Conservation (phyloP, 1,284 basidiomycete genomes). For the Crepidotus sp. region DNA sequence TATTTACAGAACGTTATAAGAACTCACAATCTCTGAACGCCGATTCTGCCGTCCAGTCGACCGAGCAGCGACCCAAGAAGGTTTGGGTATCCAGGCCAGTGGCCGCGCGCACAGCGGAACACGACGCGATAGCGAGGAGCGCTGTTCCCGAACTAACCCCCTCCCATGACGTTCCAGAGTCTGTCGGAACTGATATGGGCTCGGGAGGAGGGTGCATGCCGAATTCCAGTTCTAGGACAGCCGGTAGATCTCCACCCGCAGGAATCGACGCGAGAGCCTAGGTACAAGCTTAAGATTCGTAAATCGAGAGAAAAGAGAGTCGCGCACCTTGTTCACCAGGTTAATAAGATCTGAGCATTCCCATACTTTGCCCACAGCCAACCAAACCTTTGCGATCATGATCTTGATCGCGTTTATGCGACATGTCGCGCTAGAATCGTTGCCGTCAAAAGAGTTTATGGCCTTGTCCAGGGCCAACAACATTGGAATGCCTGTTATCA, state of each 20-base stretch:
- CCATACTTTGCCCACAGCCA: conserved; percentile 66
- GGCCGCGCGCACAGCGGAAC: conserved; percentile 47
- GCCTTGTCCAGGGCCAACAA: conserved; percentile 66
- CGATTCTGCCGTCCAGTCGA: conserved; percentile 65
- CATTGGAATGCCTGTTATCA: conserved; percentile 81
- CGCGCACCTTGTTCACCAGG: conserved; percentile 48
- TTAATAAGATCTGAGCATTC: conserved; percentile 45
- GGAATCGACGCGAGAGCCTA: conserved; percentile 31
- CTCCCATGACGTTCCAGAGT: conserved; percentile 21
- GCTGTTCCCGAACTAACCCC: conserved; percentile 50
- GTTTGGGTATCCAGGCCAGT: conserved; percentile 53
- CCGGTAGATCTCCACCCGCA: conserved; percentile 26
- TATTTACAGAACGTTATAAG: neutral
- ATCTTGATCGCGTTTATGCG: conserved; percentile 57
- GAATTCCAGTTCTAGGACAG: conserved; percentile 22
- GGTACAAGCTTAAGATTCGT: neutral
- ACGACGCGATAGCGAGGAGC: conserved; percentile 43
- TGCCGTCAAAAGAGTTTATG: conserved; percentile 34
- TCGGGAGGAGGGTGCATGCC: conserved; percentile 29
- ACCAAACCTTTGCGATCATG: conserved; percentile 58
- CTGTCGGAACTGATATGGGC: conserved; percentile 28
- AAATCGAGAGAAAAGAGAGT: conserved; percentile 8
- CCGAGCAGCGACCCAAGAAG: conserved; percentile 45
- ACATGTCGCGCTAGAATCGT: conserved; percentile 32
- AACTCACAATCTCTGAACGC: conserved; percentile 65